Percentiles rank a stretch among this genome's conserved stretches.
These are phyloP conservation scores for Allium fistulosum DNA, from an alignment of 106 monocot species.

Conservation along the genomic window DNA sequence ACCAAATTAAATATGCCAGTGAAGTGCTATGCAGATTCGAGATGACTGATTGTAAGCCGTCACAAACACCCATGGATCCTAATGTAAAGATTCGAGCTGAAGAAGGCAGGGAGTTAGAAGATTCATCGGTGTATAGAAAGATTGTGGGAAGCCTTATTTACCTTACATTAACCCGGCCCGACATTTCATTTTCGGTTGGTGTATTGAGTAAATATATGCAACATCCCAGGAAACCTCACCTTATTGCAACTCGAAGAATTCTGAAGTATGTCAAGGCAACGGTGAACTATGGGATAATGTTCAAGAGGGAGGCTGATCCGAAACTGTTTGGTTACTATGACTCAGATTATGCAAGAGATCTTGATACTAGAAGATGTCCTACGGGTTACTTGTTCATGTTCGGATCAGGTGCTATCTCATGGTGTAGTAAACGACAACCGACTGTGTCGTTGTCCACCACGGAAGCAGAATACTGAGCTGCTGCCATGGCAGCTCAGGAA, in stretches of 20 bases:
- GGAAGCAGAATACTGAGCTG: background rate
- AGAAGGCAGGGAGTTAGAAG: background rate
- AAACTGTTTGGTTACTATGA: no score
- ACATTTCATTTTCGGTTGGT: background rate
- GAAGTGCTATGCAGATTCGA: background rate
- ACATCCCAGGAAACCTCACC: background rate
- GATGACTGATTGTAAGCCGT: background rate
- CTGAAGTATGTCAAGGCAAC: background rate
- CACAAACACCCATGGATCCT: background rate
- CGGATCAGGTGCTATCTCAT: background rate
- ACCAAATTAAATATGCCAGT: constrained; percentile 2
- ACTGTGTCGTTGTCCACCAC: background rate
- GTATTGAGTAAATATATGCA: background rate
- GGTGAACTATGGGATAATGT: no score
- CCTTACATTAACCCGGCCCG: background rate
- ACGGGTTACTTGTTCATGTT: background rate
- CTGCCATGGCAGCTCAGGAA: no score
- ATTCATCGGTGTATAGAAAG: background rate
- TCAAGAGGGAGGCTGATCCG: no score
- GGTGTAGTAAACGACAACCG: background rate
- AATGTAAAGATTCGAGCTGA: background rate
- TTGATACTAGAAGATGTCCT: background rate
- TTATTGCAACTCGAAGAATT: background rate
- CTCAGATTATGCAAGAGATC: no score
- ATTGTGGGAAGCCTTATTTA: background rate